Conservation (phyloP, 1,284 basidiomycete species). For the Hypsizygus ulmarius region DNA sequence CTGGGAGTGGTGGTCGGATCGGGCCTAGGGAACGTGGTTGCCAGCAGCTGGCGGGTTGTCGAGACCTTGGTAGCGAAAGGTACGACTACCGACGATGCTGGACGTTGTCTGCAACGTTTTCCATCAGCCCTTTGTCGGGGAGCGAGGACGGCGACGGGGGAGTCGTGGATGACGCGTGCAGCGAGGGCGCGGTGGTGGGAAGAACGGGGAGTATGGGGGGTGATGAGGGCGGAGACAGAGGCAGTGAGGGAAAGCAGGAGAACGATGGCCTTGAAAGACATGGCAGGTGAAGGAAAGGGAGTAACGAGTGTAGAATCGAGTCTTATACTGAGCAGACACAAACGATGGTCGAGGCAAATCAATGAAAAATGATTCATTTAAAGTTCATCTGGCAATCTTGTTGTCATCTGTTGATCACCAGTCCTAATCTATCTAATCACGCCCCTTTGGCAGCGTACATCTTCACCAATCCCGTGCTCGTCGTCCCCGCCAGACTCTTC, state of each 20-base stretch:
- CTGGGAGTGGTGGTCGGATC: slow-evolving; percentile 17
- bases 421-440: slow-evolving; percentile 14
- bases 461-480: slow-evolving; percentile 69
- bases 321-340: neutral
- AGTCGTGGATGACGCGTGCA: slow-evolving; percentile 32
- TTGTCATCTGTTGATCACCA: slow-evolving; percentile 14
- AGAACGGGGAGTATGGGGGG: slow-evolving; percentile 39
- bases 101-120: slow-evolving; percentile 42
- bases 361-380: neutral
- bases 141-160: slow-evolving; percentile 18
- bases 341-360: too few species aligned
- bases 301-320: slow-evolving; percentile 17
- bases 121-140: slow-evolving; percentile 35
- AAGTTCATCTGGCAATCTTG: slow-evolving; percentile 6
- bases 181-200: slow-evolving; percentile 38
- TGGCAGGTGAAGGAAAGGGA: slow-evolving; percentile 27
- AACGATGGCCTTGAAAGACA: slow-evolving; percentile 48
- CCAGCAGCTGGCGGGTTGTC: slow-evolving; percentile 4
- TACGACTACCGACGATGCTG: slow-evolving; percentile 22
- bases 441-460: slow-evolving; percentile 65
- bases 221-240: slow-evolving; percentile 43
- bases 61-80: slow-evolving; percentile 5
- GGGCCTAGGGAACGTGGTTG: slow-evolving; percentile 23
- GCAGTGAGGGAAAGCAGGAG: slow-evolving; percentile 44
- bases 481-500: slow-evolving; percentile 71